A percentile compares a stretch with the other conserved stretches of the same genome.
These are phyloP conservation scores for Lumnitzera littorea DNA, from an alignment of 345 rosid genomes.

Conservation along the genomic window DNA sequence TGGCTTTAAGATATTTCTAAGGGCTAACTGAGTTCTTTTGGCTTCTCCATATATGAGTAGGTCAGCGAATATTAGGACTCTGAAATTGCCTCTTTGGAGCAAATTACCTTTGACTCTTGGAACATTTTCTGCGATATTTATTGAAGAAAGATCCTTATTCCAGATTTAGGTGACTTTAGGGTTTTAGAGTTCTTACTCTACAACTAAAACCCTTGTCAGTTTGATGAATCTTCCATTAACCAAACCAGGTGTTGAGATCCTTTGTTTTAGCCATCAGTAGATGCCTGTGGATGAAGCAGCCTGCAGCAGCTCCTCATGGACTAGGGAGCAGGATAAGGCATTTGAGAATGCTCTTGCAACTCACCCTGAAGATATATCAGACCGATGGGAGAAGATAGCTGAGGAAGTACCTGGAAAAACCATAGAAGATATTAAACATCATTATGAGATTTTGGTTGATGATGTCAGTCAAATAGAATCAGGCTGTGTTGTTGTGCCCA, in stretches of 20 bases:
- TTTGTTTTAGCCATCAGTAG: constrained; percentile 15
- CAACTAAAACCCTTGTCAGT: constrained; percentile 3
- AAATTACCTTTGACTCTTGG: too few species aligned
- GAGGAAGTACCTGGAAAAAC: constrained; percentile 77
- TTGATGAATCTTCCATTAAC: constrained; percentile 3
- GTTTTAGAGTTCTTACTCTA: background rate
- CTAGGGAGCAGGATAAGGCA: constrained; percentile 78
- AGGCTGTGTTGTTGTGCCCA: constrained; percentile 82
- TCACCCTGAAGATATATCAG: constrained; percentile 54
- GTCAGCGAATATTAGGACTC: too few species aligned
- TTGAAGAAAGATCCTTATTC: too few species aligned
- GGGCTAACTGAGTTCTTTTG: too few species aligned
- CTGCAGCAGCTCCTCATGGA: constrained; percentile 58
- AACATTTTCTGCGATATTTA: too few species aligned
- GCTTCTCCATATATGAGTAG: background rate
- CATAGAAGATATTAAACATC: constrained; percentile 65
- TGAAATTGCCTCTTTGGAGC: too few species aligned
- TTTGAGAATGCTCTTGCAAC: constrained; percentile 84
- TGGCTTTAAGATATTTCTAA: too few species aligned
- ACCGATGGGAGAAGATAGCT: constrained; percentile 72
- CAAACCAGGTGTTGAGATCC: constrained; percentile 8
- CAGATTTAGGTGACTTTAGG: too few species aligned
- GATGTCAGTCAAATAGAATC: constrained; percentile 78
- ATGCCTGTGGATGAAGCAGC: constrained; percentile 69
- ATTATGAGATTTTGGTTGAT: constrained; percentile 73